phyloP scores from a whole-genome alignment of 352 stramenopile species.

The Phytophthora pistaciae region DNA sequence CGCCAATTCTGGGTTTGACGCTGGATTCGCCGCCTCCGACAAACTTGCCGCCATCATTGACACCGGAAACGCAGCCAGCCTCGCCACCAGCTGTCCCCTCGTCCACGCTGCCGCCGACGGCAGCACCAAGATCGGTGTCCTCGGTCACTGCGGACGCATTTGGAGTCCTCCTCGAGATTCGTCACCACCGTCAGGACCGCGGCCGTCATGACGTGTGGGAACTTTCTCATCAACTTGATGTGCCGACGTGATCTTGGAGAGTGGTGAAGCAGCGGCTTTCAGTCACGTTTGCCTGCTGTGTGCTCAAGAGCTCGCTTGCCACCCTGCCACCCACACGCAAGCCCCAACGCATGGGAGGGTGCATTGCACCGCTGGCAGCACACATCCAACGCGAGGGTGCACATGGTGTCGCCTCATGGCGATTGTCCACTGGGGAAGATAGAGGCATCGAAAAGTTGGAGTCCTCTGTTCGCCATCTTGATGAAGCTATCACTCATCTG shows the following conservation, averaged over 20 bases:
- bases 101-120: not conserved
- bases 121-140: not conserved
- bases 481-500: no score
- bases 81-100: not conserved
- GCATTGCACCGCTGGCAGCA: not conserved
- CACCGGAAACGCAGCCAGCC: no score
- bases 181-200: not conserved
- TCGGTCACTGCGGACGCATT: not conserved
- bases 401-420: not conserved
- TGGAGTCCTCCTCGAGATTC: not conserved
- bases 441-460: not conserved
- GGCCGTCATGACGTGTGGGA: conserved; percentile 4
- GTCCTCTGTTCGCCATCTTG: no score
- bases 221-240: not conserved
- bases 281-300: conserved; percentile 7
- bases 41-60: no score
- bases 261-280: not conserved
- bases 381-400: not conserved
- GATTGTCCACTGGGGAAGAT: not conserved
- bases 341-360: not conserved
- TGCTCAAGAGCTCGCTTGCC: not conserved
- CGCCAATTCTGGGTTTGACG: no score
- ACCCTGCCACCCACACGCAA: not conserved
- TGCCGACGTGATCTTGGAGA: not conserved
- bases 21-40: no score